These are phyloP conservation scores for Aspergillus aculeatinus DNA, from an alignment of 2,329 filamentous ascomycete genomes.

Conservation along the genomic window DNA sequence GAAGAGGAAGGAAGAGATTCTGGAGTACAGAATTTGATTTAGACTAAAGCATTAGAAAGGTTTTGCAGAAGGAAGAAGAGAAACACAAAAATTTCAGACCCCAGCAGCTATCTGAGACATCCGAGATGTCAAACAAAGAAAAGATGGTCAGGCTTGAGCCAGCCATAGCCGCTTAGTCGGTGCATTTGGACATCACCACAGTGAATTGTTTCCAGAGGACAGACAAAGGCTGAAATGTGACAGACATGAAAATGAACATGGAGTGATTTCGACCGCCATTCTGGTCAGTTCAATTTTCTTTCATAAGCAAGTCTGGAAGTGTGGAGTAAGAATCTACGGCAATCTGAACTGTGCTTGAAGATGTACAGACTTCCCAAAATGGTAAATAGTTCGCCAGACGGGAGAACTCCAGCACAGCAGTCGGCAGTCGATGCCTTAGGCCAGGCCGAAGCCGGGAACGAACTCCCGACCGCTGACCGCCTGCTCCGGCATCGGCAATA, in stretches of 20 bases:
- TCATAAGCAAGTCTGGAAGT: neutral
- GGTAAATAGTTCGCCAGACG: neutral
- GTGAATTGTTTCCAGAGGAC: neutral
- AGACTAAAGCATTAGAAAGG: no score
- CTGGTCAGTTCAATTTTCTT: neutral
- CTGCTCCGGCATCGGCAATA: constrained; percentile 6
- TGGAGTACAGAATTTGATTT: no score
- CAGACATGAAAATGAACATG: no score
- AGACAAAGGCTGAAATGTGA: neutral
- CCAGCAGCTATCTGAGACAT: no score
- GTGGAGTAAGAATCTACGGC: neutral
- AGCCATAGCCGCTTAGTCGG: neutral
- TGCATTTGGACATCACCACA: neutral
- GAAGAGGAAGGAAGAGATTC: no score
- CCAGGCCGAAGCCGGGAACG: neutral
- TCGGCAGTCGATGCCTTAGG: neutral
- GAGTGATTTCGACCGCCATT: no score
- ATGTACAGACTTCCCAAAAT: neutral
- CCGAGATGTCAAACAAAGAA: neutral
- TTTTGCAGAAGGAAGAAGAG: no score
- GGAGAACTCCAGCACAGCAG: neutral
- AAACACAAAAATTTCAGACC: no score
- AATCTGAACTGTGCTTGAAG: neutral
- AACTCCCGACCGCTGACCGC: neutral
- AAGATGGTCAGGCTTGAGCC: neutral